Conservation (phyloP, 768 basidiomycete genomes). For the Cystofilobasidium bisporidii region DNA sequence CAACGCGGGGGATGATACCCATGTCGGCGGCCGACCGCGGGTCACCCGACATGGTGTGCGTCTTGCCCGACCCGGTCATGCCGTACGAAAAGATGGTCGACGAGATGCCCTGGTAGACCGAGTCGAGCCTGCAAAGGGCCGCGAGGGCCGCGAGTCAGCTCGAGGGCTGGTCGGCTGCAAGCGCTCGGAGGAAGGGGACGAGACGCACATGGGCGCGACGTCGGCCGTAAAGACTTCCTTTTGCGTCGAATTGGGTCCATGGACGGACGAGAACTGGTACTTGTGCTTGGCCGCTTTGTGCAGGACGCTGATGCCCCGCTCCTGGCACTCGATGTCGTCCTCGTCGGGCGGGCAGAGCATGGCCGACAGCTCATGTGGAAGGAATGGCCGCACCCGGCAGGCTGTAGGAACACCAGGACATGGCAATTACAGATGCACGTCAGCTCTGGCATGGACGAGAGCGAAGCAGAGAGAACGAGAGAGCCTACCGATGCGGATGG, state of each 20-base stretch:
- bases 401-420: too few species aligned
- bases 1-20: conserved; percentile 76
- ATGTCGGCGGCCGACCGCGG: conserved; percentile 46
- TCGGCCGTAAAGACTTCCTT: conserved; percentile 67
- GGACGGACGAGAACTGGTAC: conserved; percentile 24
- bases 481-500: neutral
- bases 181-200: too few species aligned
- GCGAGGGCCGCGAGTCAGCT: conserved; percentile 7
- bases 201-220: conserved; percentile 53
- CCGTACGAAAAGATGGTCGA: conserved; percentile 50
- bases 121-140: conserved; percentile 46
- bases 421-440: neutral
- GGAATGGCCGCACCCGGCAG: conserved; percentile 17
- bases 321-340: conserved; percentile 17
- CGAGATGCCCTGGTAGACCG: conserved; percentile 59
- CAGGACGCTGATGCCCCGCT: neutral
- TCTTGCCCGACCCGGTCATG: conserved; percentile 52
- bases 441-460: neutral
- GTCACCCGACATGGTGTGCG: conserved; percentile 79
- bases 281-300: conserved; percentile 18
- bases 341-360: conserved; percentile 12
- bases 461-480: neutral
- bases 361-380: conserved; percentile 14
- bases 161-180: too few species aligned
- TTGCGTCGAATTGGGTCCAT: conserved; percentile 46